These are phyloP conservation scores for Salix exigua DNA, from an alignment of 345 rosid genomes.

Conservation along the genomic window DNA sequence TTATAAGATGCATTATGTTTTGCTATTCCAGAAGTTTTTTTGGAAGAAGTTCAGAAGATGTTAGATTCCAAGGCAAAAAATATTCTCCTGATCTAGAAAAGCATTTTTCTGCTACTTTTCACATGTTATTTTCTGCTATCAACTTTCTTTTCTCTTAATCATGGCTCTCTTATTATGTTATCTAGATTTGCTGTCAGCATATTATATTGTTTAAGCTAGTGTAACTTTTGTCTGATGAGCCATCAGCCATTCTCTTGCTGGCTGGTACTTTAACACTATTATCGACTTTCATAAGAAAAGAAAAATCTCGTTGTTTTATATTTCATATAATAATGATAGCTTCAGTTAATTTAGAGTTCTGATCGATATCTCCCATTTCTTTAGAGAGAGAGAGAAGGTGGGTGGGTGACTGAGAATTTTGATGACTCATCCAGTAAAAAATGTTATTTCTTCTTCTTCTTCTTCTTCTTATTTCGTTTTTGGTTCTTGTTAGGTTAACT, in stretches of 20 bases:
- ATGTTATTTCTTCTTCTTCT: not conserved
- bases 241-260: too few species aligned
- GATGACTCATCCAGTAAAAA: not conserved
- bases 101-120: not conserved
- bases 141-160: not conserved
- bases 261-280: too few species aligned
- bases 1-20: not conserved
- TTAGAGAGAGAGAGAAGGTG: not conserved
- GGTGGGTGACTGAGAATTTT: not conserved
- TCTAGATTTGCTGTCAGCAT: not conserved
- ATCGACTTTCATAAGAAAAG: too few species aligned
- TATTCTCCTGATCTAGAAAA: not conserved
- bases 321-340: not conserved
- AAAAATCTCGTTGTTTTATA: too few species aligned
- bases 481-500: slow-evolving; percentile 42
- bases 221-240: not conserved
- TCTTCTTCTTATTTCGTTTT: not conserved
- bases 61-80: not conserved
- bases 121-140: not conserved
- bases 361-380: not conserved
- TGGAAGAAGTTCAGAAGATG: not conserved
- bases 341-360: not conserved
- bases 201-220: not conserved
- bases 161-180: not conserved
- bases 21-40: not conserved